Base-by-base conservation (phyloP, 2,329 filamentous ascomycete species). In the Aspergillus ustus region DNA sequence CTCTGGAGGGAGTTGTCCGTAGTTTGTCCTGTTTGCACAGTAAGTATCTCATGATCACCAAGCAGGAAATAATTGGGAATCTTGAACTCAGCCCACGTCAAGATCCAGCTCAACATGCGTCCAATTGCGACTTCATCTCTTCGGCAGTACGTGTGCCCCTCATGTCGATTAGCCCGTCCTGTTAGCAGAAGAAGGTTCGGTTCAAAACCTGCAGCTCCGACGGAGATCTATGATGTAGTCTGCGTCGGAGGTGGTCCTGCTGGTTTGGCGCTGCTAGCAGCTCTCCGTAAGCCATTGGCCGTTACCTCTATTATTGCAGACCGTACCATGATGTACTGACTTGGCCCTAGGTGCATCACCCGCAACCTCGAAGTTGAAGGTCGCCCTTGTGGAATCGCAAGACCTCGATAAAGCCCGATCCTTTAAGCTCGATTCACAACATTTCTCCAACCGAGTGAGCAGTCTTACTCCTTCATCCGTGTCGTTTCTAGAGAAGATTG, bases 401-500 rank as follows among this genome's bases (percentile, higher is more conserved):
- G 89, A 96, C 73, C 86, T 99, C 37, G 81, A 84, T 67, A 91
- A 89, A 70, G 84, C 86, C 56, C 85, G 85, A 53, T 79, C 85
- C 25, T 92, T 89, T 82, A 86, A 85, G 57, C 86, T 91, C 7
- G 86, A 88, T 2, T 76, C 85, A 7, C 85, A 86, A 56, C 83
- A 87, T 69, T 99, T 89, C 81, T 97, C 94, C 62, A 98, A 99
- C 80, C 89, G 95, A 72, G 97, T 94, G 80, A 97, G 92, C 81
- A 98, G 94, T 53, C 84, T 99, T 60, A 99, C 95, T 0, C 94
- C 94, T 0, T 85, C 90, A 0, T 97, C 93, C 0, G 90, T 92
- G n/a, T 84, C 83, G 3, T 97, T 95, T 72, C 84, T 98, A 65
- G 84, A 91, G 72, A 82, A 85, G 4, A 95, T 96, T 63, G 95